Evolutionary conservation across 371 early-diverging fungal species (phyloP).

Genomic region (Chytridium lagenaria): DNA sequence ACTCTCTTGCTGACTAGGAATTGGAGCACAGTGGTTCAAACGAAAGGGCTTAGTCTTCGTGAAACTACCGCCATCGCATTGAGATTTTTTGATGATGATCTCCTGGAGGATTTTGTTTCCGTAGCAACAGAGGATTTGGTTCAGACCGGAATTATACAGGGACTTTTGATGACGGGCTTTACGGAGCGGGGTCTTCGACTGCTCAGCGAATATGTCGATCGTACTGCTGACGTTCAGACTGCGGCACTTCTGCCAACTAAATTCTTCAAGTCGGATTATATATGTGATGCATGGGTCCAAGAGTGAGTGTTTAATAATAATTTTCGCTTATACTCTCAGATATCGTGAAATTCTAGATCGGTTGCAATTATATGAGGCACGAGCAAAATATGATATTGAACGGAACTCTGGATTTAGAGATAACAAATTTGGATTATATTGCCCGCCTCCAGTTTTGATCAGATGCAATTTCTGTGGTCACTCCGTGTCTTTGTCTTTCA

Average conservation of each 20-base stretch:
- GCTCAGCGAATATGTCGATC: slow-evolving; percentile 79
- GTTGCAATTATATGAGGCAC: slow-evolving; percentile 82
- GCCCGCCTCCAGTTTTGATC: slow-evolving; percentile 39
- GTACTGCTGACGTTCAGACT: slow-evolving; percentile 90
- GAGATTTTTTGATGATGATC: slow-evolving; percentile 70
- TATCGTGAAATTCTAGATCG: slow-evolving; percentile 88
- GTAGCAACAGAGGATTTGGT: slow-evolving; percentile 48
- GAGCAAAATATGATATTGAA: slow-evolving; percentile 89
- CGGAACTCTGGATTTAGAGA: slow-evolving; percentile 68
- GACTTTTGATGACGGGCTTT: slow-evolving; percentile 78
- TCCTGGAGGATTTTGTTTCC: background rate
- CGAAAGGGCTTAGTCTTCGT: slow-evolving; percentile 62
- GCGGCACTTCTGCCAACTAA: slow-evolving; percentile 69
- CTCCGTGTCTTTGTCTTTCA: slow-evolving; percentile 27
- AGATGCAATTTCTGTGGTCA: slow-evolving; percentile 84
- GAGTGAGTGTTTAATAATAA: slow-evolving; percentile 55
- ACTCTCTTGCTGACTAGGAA: slow-evolving; percentile 72
- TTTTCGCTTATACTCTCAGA: slow-evolving; percentile 41
- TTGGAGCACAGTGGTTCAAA: slow-evolving; percentile 73
- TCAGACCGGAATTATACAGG: slow-evolving; percentile 71
- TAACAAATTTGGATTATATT: no score
- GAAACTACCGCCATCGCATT: slow-evolving; percentile 83
- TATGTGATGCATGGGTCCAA: slow-evolving; percentile 83
- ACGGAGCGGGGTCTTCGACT: slow-evolving; percentile 55
- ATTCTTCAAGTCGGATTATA: slow-evolving; percentile 58